Conservation (phyloP, 2,329 filamentous ascomycete genomes). For the Verticillium isaacii region DNA sequence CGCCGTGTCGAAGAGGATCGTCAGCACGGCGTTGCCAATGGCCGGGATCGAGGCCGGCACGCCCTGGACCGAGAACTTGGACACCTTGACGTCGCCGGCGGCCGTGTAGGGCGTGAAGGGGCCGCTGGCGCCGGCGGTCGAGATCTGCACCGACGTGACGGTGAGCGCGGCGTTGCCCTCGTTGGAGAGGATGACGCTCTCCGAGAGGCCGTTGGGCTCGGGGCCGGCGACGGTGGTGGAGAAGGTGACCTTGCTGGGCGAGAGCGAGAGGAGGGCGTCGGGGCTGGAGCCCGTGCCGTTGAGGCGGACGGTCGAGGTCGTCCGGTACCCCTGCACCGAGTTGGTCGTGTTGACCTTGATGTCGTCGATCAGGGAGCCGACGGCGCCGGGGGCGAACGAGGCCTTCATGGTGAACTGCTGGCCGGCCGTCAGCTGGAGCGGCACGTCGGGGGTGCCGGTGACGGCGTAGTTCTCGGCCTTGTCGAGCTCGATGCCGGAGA, state of each 20-base stretch:
- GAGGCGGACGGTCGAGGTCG: slow-evolving; percentile 37
- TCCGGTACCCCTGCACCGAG: slow-evolving; percentile 36
- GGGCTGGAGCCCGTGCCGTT: slow-evolving; percentile 42
- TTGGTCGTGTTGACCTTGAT: slow-evolving; percentile 44
- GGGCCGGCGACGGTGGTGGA: slow-evolving; percentile 39
- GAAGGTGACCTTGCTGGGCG: slow-evolving; percentile 43
- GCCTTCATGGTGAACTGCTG: slow-evolving; percentile 36
- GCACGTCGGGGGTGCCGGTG: slow-evolving; percentile 23
- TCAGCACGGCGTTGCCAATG: slow-evolving; percentile 31
- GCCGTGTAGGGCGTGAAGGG: slow-evolving; percentile 32
- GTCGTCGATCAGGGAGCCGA: slow-evolving; percentile 42
- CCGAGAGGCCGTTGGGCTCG: slow-evolving; percentile 27
- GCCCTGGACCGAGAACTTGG: slow-evolving; percentile 41
- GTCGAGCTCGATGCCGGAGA: slow-evolving; percentile 31
- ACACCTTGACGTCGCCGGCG: slow-evolving; percentile 28
- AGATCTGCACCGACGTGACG: slow-evolving; percentile 38
- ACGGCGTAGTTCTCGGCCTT: slow-evolving; percentile 29
- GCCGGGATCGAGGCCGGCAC: slow-evolving; percentile 38
- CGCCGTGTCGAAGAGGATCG: slow-evolving; percentile 41
- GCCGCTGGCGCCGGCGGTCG: slow-evolving; percentile 33
- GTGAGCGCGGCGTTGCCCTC: slow-evolving; percentile 39
- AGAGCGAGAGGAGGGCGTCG: slow-evolving; percentile 38
- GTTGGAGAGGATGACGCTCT: slow-evolving; percentile 44
- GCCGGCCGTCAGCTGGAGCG: slow-evolving; percentile 25
- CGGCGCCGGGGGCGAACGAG: slow-evolving; percentile 36